Evolutionary conservation across 2,329 filamentous ascomycete genomes (phyloP).

Genomic region (Daldinia sp.): DNA sequence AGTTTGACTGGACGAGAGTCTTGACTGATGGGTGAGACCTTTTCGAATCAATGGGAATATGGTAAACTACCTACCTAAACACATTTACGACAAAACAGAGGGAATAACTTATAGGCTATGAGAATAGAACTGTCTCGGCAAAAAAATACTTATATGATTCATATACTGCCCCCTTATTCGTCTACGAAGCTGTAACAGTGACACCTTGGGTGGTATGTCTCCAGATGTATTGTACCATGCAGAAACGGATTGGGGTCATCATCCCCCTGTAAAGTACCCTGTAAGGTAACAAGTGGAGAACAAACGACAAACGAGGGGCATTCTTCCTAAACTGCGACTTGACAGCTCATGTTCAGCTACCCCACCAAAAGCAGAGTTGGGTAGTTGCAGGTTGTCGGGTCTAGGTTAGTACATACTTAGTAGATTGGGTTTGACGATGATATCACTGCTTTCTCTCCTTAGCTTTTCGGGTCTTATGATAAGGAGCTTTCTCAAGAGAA

Average conservation of each 20-base stretch:
- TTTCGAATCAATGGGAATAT: not conserved
- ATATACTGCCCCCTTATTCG: not conserved
- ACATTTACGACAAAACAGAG: not conserved
- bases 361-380: constrained; percentile 14
- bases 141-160: not conserved
- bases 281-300: not conserved
- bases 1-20: constrained; percentile 87
- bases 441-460: constrained; percentile 26
- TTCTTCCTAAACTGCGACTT: constrained; percentile 1
- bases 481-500: not conserved
- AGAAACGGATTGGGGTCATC: not conserved
- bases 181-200: not conserved
- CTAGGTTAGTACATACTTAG: too few species aligned
- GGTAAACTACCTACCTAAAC: not conserved
- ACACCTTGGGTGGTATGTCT: not conserved
- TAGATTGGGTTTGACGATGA: constrained; percentile 16
- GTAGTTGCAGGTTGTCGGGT: not conserved
- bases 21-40: constrained; percentile 57
- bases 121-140: not conserved
- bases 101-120: not conserved
- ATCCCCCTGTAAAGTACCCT: not conserved
- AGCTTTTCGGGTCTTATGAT: not conserved
- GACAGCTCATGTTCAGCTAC: constrained; percentile 5
- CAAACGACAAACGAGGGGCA: constrained; percentile 15
- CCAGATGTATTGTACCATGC: not conserved